These are phyloP conservation scores for Xeromyces bisporus DNA, from an alignment of 495 filamentous ascomycete species.

Conservation along the genomic window DNA sequence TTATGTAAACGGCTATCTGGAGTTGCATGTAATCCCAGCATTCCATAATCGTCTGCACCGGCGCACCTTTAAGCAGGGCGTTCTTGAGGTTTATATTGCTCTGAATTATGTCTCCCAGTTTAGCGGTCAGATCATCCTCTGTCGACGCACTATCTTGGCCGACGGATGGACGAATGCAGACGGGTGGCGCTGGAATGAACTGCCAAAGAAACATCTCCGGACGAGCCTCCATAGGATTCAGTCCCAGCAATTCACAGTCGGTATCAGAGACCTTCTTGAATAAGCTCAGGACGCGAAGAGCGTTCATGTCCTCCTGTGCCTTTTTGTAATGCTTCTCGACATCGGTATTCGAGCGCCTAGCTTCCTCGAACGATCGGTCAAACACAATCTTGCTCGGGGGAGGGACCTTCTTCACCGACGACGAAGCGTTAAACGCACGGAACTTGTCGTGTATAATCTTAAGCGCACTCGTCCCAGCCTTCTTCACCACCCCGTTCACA, in stretches of 20 bases:
- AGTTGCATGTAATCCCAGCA: conserved; percentile 95
- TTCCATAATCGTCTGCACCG: conserved; percentile 83
- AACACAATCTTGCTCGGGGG: conserved; percentile 67
- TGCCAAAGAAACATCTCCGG: conserved; percentile 98
- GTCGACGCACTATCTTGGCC: conserved; percentile 79
- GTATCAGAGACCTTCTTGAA: conserved; percentile 71
- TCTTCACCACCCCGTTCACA: conserved; percentile 78
- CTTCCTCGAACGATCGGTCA: conserved; percentile 65
- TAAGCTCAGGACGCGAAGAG: conserved; percentile 70
- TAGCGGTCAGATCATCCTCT: conserved; percentile 91
- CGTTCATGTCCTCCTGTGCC: conserved; percentile 87
- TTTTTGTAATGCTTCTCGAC: conserved; percentile 82
- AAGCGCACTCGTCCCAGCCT: conserved; percentile 55
- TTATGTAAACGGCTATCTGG: conserved; percentile 92
- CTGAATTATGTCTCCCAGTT: conserved; percentile 82
- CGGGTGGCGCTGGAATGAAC: conserved; percentile 81
- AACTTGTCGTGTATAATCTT: conserved; percentile 94
- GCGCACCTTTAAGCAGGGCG: conserved; percentile 61
- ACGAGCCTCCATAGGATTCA: conserved; percentile 70
- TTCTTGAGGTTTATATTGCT: conserved; percentile 70
- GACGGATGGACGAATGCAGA: conserved; percentile 86
- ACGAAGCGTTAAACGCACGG: conserved; percentile 68
- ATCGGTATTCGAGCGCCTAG: conserved; percentile 54
- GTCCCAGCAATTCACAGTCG: conserved; percentile 81
- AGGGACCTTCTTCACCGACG: conserved; percentile 61